Percentiles rank a stretch among this genome's conserved stretches.
These are phyloP conservation scores for Paramecium sexaurelia DNA, from an alignment of 73 alveolate species.

Conservation along the genomic window DNA sequence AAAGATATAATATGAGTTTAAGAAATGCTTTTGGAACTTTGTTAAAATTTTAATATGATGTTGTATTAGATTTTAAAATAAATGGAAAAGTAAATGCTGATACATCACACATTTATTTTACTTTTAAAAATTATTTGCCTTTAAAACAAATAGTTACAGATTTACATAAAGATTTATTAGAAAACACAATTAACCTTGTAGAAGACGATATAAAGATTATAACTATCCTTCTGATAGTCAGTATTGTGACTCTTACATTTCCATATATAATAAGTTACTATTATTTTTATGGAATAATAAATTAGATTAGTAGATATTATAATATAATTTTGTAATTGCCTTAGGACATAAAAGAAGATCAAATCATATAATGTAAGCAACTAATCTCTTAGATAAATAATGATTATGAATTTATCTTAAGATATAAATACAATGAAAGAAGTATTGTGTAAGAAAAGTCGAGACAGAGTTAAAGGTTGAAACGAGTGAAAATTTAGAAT, in stretches of 20 bases:
- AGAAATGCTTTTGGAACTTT: neutral
- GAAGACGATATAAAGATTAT: neutral
- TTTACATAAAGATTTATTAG: neutral
- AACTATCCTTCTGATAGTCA: neutral
- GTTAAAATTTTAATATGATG: neutral
- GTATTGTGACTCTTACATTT: neutral
- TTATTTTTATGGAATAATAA: neutral
- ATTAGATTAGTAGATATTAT: neutral
- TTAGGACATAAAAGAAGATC: neutral
- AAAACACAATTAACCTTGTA: neutral
- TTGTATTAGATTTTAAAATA: neutral
- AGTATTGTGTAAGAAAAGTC: neutral
- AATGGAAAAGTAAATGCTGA: slow-evolving; percentile 15
- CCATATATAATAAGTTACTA: neutral
- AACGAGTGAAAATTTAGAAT: neutral
- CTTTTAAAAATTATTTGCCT: slow-evolving; percentile 5
- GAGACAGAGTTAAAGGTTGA: neutral
- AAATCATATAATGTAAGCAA: neutral
- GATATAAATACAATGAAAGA: neutral
- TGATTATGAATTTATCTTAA: neutral
- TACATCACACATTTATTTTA: neutral
- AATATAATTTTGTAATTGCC: neutral
- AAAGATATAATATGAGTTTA: neutral
- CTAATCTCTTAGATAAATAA: neutral
- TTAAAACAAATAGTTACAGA: neutral